These are phyloP conservation scores for Cordyceps militaris DNA, from an alignment of 2,329 filamentous ascomycete genomes.

Conservation along the genomic window DNA sequence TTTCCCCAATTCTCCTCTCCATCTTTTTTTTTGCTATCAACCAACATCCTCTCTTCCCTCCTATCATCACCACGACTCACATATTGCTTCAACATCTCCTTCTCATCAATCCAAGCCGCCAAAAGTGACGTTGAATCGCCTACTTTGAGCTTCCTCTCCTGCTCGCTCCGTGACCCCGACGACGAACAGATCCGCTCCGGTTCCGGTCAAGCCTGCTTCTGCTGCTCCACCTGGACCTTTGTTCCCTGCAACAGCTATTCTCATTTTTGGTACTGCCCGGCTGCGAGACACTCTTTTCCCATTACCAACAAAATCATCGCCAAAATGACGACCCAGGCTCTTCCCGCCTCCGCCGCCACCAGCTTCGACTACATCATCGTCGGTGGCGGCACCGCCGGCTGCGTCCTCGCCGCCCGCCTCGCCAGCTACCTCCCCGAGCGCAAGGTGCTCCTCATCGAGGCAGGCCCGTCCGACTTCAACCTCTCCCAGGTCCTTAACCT, in stretches of 20 bases:
- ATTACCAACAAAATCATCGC: neutral
- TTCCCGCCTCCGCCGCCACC: slow-evolving; percentile 56
- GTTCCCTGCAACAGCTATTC: neutral
- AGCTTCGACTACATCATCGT: slow-evolving; percentile 80
- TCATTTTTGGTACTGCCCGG: neutral
- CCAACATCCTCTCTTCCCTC: neutral
- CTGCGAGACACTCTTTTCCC: neutral
- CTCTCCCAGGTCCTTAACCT: slow-evolving; percentile 81
- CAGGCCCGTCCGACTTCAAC: slow-evolving; percentile 81
- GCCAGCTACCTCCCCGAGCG: slow-evolving; percentile 78
- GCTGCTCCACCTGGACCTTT: neutral
- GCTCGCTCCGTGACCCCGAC: neutral
- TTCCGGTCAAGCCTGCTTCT: slow-evolving; percentile 3
- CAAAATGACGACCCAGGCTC: slow-evolving; percentile 60
- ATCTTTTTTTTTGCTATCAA: neutral
- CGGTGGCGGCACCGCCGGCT: slow-evolving; percentile 79
- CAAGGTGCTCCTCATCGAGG: slow-evolving; percentile 77
- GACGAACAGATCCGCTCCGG: neutral
- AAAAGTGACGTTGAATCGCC: slow-evolving; percentile 6
- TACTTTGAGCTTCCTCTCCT: neutral
- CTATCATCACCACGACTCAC: neutral
- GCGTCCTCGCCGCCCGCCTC: slow-evolving; percentile 72
- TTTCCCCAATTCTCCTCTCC: slow-evolving; percentile 1
- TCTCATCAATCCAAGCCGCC: neutral
- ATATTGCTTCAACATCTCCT: neutral